Evolutionary conservation across 1,139 yeast species (phyloP).

Genomic region (Yamadazyma sp.): DNA sequence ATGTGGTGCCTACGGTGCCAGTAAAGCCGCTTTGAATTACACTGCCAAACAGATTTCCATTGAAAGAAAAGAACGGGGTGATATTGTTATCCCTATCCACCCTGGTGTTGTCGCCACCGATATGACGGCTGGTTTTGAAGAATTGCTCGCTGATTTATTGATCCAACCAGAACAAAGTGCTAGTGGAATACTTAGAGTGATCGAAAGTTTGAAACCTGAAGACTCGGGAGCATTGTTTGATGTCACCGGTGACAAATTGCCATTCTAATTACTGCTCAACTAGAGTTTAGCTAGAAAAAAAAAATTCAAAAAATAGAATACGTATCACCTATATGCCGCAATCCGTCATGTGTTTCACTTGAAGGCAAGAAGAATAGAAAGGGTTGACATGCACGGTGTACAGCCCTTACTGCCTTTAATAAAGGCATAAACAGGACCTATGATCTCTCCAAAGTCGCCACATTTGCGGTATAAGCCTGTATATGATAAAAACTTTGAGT

Average conservation of each 20-base stretch:
- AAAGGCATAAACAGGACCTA: too few species aligned
- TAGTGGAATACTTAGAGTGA: neutral
- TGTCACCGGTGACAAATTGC: neutral
- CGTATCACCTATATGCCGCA: too few species aligned
- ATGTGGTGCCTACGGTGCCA: constrained; percentile 4
- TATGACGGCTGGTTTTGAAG: constrained; percentile 3
- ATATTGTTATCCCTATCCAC: constrained; percentile 51
- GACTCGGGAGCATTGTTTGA: neutral
- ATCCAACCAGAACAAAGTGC: neutral
- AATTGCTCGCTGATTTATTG: neutral
- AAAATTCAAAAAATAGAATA: too few species aligned
- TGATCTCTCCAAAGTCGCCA: too few species aligned
- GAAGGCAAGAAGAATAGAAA: too few species aligned
- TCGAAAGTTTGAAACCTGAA: constrained; percentile 1
- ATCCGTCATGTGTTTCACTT: too few species aligned
- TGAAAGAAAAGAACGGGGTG: constrained; percentile 28
- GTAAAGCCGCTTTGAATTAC: constrained; percentile 6
- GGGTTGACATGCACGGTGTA: too few species aligned
- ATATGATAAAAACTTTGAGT: too few species aligned
- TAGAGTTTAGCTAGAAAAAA: too few species aligned
- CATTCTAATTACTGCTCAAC: too few species aligned
- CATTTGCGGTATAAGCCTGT: too few species aligned
- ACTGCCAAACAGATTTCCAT: constrained; percentile 4
- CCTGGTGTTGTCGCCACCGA: constrained; percentile 9
- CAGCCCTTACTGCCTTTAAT: too few species aligned